A percentile compares a stretch with the other conserved stretches of the same genome.
Conservation (phyloP, 2,329 filamentous ascomycete species). For the Dendrostoma leiphaemia region DNA sequence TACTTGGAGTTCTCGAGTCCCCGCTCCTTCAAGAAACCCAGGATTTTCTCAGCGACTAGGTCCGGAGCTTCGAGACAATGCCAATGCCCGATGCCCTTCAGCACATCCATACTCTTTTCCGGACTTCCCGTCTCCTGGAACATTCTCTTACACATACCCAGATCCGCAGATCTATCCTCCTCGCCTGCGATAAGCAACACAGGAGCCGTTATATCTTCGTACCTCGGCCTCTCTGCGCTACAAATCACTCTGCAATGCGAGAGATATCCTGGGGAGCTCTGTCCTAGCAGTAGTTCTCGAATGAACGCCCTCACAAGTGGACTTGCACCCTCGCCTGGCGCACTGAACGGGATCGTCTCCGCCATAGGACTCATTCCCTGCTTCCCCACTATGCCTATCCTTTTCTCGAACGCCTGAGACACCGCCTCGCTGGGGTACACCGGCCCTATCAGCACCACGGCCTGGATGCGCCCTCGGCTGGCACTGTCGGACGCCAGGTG, state of each 20-base stretch:
- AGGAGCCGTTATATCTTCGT: slow-evolving; percentile 52
- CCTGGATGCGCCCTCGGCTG: slow-evolving; percentile 30
- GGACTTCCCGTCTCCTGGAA: not conserved
- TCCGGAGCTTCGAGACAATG: slow-evolving; percentile 12
- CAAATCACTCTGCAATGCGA: slow-evolving; percentile 34
- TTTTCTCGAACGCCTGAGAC: slow-evolving; percentile 8
- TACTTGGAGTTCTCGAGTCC: not conserved
- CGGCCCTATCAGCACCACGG: slow-evolving; percentile 61
- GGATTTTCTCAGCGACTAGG: slow-evolving; percentile 1
- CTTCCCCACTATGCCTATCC: slow-evolving; percentile 38
- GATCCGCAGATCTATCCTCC: slow-evolving; percentile 11
- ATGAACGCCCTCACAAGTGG: slow-evolving; percentile 33
- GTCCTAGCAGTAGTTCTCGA: slow-evolving; percentile 31
- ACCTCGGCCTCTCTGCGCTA: slow-evolving; percentile 42
- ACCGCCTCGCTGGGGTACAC: slow-evolving; percentile 52
- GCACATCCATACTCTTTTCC: slow-evolving; percentile 1
- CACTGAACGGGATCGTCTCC: slow-evolving; percentile 26
- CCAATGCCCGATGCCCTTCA: slow-evolving; percentile 14
- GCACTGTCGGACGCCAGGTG: slow-evolving; percentile 48
- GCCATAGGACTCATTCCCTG: slow-evolving; percentile 26
- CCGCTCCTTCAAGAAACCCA: not conserved
- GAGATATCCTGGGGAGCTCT: slow-evolving; percentile 32
- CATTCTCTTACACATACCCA: slow-evolving; percentile 10
- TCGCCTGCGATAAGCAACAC: slow-evolving; percentile 29
- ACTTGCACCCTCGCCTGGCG: slow-evolving; percentile 32